A percentile compares a stretch with the other conserved stretches of the same genome.
These are phyloP conservation scores for Eimeria acervulina DNA, from an alignment of 169 alveolate species.

Conservation along the genomic window DNA sequence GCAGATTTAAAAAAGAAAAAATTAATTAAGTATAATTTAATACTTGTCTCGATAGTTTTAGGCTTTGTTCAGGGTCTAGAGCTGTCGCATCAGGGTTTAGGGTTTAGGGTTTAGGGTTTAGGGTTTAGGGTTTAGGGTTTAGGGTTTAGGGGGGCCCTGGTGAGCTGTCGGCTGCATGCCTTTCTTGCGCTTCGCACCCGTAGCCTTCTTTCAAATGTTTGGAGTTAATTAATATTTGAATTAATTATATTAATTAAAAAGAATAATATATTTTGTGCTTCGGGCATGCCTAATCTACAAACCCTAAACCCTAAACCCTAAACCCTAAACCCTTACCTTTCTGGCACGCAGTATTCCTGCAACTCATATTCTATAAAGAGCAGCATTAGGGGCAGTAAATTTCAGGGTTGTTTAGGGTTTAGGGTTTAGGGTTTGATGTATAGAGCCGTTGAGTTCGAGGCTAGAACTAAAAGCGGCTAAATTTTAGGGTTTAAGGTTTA, in stretches of 20 bases:
- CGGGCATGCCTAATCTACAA: neutral
- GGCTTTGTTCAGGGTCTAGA: neutral
- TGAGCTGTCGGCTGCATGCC: constrained; percentile 16
- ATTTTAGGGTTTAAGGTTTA: neutral
- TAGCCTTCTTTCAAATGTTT: no score
- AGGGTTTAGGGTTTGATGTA: neutral
- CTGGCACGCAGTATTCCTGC: no score
- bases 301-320: constrained; percentile 29
- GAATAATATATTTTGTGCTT: neutral
- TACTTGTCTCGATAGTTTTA: no score
- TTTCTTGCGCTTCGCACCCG: neutral
- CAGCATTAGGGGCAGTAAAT: no score
- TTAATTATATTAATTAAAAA: neutral
- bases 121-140: constrained; percentile 1
- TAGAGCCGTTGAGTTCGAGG: neutral
- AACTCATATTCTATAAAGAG: no score
- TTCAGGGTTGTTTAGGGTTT: neutral
- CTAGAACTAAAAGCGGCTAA: no score
- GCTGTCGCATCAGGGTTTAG: neutral
- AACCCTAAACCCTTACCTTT: neutral
- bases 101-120: constrained; percentile 48
- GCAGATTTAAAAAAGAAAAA: no score
- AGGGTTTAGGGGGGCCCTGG: constrained; percentile 43
- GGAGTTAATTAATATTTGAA: neutral
- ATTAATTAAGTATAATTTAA: no score